Evolutionary conservation across 257 asterid genomes (phyloP), one percentile per base, ranked within the genome.

Genomic region (Solanum phureja): DNA sequence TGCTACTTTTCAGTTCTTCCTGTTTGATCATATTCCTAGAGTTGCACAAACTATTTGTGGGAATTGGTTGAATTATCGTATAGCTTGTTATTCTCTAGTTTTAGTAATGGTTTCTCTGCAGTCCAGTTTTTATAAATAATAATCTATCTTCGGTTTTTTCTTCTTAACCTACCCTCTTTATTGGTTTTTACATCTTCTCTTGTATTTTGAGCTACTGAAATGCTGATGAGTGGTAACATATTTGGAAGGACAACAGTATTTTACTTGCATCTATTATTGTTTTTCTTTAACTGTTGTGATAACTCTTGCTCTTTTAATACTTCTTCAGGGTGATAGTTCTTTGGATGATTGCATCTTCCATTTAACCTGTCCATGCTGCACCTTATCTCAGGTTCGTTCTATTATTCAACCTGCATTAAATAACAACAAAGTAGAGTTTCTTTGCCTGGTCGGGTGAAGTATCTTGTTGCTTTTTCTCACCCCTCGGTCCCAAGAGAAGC

Each of bases 331-430:
- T 56, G 95, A 94, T 74, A 94, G 94, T 87, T 91, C 92, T 56
- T 82, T 95, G 11, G 98, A 97, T 83, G 99, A 97, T 90, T 97
- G 92, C 83, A 83, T 91, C 87, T 92, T 92, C 96, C 99, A 97
- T 94, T 89, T 95, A 73, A 87, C 94, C 88, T 97, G 98, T 92
- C 99, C 99, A 3, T 93, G 96, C 90, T 97, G 98, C 94, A 92
- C 98, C n/a, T 88, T 96, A 77, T 92, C 92, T 87, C 99, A 97
- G 99, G 99, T 96, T 44, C 11, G 77, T 86, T 89, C 87, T 90
- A 89, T 40, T 85, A 23, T 58, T 90, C 37, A 83, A 69, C 69
- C 23, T 9, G 3, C 68, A 76, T 71, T 24, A 37, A 46, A 23
- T 27, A 46, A 73, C 35, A 71, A 24, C 31, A 37, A 46, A 86